phyloP scores from a whole-genome alignment of 1,284 basidiomycete genomes.

The Pholiota adiposa region DNA sequence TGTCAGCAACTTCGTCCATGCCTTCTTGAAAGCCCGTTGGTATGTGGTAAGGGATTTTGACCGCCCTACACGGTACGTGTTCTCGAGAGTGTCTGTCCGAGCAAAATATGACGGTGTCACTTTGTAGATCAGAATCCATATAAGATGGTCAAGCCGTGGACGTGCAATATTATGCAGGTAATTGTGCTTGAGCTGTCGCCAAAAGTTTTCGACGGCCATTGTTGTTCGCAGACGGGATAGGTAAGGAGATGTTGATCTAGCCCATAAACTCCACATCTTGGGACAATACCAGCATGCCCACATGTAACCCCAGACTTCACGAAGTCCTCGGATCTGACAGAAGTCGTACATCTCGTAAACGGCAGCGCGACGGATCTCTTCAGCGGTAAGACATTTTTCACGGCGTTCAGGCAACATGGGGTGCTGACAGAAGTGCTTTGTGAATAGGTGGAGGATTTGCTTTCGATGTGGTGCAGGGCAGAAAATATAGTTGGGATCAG shows the following conservation, averaged over 20 bases:
- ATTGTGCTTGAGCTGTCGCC: slow-evolving; percentile 36
- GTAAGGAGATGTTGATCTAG: slow-evolving; percentile 28
- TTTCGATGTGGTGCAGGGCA: slow-evolving; percentile 33
- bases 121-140: slow-evolving; percentile 32
- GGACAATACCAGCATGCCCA: slow-evolving; percentile 38
- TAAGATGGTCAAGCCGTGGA: slow-evolving; percentile 34
- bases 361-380: slow-evolving; percentile 19
- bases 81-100: not conserved
- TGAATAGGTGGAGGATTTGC: slow-evolving; percentile 32
- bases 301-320: slow-evolving; percentile 40
- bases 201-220: slow-evolving; percentile 40
- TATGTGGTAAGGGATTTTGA: not conserved
- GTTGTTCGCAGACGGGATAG: slow-evolving; percentile 34
- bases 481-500: slow-evolving; percentile 32
- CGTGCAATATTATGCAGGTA: slow-evolving; percentile 29
- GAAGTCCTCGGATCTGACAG: slow-evolving; percentile 29
- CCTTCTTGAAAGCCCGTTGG: not conserved
- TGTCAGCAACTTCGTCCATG: not conserved
- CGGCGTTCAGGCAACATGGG: slow-evolving; percentile 28
- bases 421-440: slow-evolving; percentile 37
- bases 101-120: slow-evolving; percentile 26
- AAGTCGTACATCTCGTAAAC: slow-evolving; percentile 38
- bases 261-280: slow-evolving; percentile 37
- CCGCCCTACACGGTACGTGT: not conserved
- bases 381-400: slow-evolving; percentile 12